Evolutionary conservation across 495 filamentous ascomycete species (phyloP), one percentile per base, ranked within the genome.

Genomic region (Pyronema domesticum): DNA sequence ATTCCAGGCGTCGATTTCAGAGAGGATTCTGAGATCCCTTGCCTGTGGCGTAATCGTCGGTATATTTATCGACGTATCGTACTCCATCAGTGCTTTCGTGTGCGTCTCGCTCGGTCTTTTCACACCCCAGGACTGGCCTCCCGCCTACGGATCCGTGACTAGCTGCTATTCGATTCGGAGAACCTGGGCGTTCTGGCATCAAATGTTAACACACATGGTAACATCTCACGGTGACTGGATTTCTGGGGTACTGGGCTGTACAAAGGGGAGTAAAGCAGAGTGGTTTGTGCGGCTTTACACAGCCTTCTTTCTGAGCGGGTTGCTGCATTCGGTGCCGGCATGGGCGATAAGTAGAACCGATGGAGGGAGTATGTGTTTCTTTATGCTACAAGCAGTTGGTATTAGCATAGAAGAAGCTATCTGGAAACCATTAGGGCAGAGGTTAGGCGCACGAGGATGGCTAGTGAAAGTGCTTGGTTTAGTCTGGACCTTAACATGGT

Each of bases 131-230:
- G 1, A 40, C 3, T 53, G 50, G 35, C 50, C 50, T 6, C 50
- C 50, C 10, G 11, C 23, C 1, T 53, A 33, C 37, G 50, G 50
- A 10, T 10, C 7, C 34, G 1, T 53, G 3, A 40, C 11, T 3
- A 43, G 15, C 13, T 40, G 36, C 37, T 42, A 43, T 40, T 15
- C 13, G 11, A 34, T 53, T 8, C 35, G 50, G n/a, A 9, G 37
- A 8, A 11, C 23, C 10, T 53, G 50, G 50, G 34, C 1, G 48
- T 53, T 53, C 50, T 53, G 50, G 50, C 50, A 53, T 37, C 50
- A 53, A 18, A 14, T 18, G 13, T 3, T 53, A 14, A 18, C 36
- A 17, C 33, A 18, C 3, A 15, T 17, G 45, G 1, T 40, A 35
- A 13, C n/a, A 14, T 18, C 37, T 1, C 50, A 33, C 18, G 9